Conservation (phyloP, 345 rosid genomes). For the Triadica sebifera region DNA sequence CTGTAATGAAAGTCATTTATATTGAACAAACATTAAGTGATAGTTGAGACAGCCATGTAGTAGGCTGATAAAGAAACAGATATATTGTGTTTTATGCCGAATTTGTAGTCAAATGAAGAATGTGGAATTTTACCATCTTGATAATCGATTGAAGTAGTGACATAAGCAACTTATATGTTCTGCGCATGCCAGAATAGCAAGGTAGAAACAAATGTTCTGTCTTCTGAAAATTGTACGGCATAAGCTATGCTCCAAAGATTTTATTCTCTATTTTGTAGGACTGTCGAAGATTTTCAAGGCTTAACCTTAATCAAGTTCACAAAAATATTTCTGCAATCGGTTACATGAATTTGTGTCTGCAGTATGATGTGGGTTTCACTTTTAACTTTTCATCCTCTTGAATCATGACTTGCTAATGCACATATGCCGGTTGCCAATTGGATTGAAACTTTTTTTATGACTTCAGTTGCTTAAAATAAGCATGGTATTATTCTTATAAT, state of each 20-base stretch:
- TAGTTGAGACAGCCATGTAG: not conserved
- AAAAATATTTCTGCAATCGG: not conserved
- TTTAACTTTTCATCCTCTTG: not conserved
- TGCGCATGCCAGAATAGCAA: not conserved
- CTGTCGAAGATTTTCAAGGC: not conserved
- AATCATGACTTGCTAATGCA: not conserved
- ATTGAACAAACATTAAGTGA: not conserved
- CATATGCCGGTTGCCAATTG: not conserved
- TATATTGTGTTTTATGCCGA: not conserved
- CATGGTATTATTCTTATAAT: not conserved
- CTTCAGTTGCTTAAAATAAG: not conserved
- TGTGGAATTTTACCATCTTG: too few species aligned
- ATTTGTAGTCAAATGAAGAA: not conserved
- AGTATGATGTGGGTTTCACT: not conserved
- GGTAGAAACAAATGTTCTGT: not conserved
- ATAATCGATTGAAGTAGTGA: not conserved
- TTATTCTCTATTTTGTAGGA: not conserved
- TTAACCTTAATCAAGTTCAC: not conserved
- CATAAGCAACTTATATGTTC: not conserved
- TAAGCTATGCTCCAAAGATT: not conserved
- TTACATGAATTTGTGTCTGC: not conserved
- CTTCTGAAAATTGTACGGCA: not conserved
- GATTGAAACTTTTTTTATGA: not conserved
- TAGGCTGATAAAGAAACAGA: not conserved
- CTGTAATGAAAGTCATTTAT: not conserved